Conservation (phyloP, 2,329 filamentous ascomycete species). For the Fusarium albosuccineum region DNA sequence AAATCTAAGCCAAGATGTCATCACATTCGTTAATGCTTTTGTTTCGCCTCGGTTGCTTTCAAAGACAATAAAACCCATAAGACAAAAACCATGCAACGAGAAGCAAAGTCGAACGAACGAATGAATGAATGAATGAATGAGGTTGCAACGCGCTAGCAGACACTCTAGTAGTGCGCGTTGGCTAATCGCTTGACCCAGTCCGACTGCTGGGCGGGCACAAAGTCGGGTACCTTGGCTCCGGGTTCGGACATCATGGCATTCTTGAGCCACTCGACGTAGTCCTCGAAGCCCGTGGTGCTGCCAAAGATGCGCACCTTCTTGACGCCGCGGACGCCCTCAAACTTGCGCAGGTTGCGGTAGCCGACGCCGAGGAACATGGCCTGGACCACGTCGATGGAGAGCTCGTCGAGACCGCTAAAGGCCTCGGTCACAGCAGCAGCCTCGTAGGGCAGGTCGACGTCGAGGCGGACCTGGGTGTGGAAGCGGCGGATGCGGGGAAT, state of each 20-base stretch:
- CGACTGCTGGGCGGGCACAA: slow-evolving; percentile 33
- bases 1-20: slow-evolving; percentile 25
- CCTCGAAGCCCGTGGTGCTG: slow-evolving; percentile 56
- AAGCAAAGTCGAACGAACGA: slow-evolving; percentile 7
- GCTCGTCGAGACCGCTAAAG: slow-evolving; percentile 55
- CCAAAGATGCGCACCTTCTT: slow-evolving; percentile 52
- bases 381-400: slow-evolving; percentile 57
- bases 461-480: slow-evolving; percentile 57
- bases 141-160: not conserved
- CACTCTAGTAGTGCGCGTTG: slow-evolving; percentile 38
- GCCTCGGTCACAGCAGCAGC: slow-evolving; percentile 47
- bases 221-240: slow-evolving; percentile 39
- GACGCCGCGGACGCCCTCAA: slow-evolving; percentile 60
- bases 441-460: slow-evolving; percentile 54
- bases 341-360: slow-evolving; percentile 54
- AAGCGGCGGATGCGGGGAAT: slow-evolving; percentile 55
- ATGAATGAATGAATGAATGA: not conserved
- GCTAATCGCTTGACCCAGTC: slow-evolving; percentile 44
- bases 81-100: not conserved
- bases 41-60: slow-evolving; percentile 2
- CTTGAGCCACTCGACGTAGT: slow-evolving; percentile 58
- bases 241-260: slow-evolving; percentile 51
- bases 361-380: slow-evolving; percentile 55
- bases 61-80: not conserved
- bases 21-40: slow-evolving; percentile 34